Evolutionary conservation across 2,329 filamentous ascomycete genomes (phyloP).

Genomic region (Camillea tinctor): DNA sequence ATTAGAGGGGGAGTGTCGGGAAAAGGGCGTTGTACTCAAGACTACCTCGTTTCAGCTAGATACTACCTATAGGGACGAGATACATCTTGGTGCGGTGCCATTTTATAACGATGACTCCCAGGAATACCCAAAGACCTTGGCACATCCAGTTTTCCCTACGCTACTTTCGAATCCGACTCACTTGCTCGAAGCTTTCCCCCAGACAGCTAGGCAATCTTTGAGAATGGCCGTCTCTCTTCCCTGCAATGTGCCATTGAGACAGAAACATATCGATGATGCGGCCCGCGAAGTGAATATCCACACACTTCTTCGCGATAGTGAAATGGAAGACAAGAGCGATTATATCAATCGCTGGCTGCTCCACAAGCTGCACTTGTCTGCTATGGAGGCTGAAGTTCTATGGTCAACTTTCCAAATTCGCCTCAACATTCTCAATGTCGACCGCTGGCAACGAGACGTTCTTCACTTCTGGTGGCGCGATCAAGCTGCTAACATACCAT

Average conservation of each 20-base stretch:
- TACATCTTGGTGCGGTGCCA: conserved; percentile 37
- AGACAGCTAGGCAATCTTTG: conserved; percentile 43
- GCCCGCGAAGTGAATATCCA: conserved; percentile 48
- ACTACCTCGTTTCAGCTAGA: conserved; percentile 41
- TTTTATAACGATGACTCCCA: conserved; percentile 10
- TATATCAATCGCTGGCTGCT: conserved; percentile 54
- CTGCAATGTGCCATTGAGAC: conserved; percentile 33
- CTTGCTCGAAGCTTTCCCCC: conserved; percentile 38
- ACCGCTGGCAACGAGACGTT: conserved; percentile 43
- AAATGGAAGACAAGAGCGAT: conserved; percentile 40
- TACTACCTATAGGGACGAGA: conserved; percentile 40
- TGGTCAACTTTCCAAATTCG: conserved; percentile 35
- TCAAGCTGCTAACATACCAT: conserved; percentile 25
- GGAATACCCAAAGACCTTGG: conserved; percentile 30
- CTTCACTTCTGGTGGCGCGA: conserved; percentile 42
- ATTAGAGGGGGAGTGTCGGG: conserved; percentile 41
- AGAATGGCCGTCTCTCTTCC: conserved; percentile 39
- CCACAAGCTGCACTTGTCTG: conserved; percentile 47
- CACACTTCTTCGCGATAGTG: conserved; percentile 37
- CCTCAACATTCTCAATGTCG: conserved; percentile 34
- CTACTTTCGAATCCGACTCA: conserved; percentile 51
- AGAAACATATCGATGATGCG: conserved; percentile 27
- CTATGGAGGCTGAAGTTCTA: conserved; percentile 45
- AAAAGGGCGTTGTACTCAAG: conserved; percentile 42
- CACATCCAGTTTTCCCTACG: conserved; percentile 42